phyloP scores from a whole-genome alignment of 164 flowering plant genomes.

The grape (Vitis vinifera) region ASM3070453v1 NC_081818.1:28265001-28265500 shows the following conservation, averaged over 20 bases:
- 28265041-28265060: constrained; percentile 29
- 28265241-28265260: constrained; percentile 6
- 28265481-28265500: constrained; percentile 5
- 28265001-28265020: constrained; percentile 20
- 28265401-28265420: too few species aligned
- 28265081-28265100: constrained; percentile 18
- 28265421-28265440: too few species aligned
- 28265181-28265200: constrained; percentile 11
- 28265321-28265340: constrained; percentile 8
- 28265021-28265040: constrained; percentile 14
- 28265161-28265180: constrained; percentile 28
- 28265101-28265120: constrained; percentile 15
- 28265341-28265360: constrained; percentile 11
- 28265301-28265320: not conserved
- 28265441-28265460: constrained; percentile 2
- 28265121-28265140: constrained; percentile 15
- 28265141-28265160: constrained; percentile 21
- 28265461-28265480: constrained; percentile 16
- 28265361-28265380: constrained; percentile 10
- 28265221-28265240: constrained; percentile 10
- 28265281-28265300: not conserved
- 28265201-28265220: constrained; percentile 8
- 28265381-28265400: too few species aligned
- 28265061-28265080: constrained; percentile 22
- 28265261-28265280: not conserved